Evolutionary conservation across 2,329 filamentous ascomycete species (phyloP), one percentile per base, ranked within the genome.

Genomic region (Clathrospora elynae): DNA sequence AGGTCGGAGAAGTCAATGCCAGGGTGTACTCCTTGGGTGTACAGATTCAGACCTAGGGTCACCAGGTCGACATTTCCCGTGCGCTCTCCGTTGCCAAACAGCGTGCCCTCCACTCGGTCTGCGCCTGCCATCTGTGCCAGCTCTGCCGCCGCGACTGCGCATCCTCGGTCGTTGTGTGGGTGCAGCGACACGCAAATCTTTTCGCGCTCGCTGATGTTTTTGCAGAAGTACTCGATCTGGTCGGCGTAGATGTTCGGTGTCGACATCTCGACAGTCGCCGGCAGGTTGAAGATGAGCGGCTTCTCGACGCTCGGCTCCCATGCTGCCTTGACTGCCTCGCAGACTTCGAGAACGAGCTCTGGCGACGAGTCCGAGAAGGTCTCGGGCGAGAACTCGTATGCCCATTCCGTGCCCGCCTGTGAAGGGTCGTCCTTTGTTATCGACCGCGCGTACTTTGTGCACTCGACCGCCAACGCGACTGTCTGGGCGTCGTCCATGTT

Each of bases 231-330:
- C 70, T 99, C 93, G 51, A 99, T 88, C 74, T 95, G 87, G 66
- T 99, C 93, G 35, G 93, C 93, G 68, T 93, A 99, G 33, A 96
- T 82, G 68, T 99, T 99, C 22, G 91, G 91, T 1, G 93, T 96
- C 1, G 89, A 75, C 84, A 96, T 85, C 74, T 99, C 93, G 23
- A 97, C 92, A 0, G 93, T 99, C 2, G 93, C 92, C 1, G 93
- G 92, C 36, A 99, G 79, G 75, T 97, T 97, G 79, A 99, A 93
- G 67, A 99, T 95, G 71, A 99, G 89, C 33, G 86, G 88, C 59
- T 84, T 85, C 70, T 89, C 83, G 25, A 77, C 83, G 0, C 82
- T 83, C 1, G 93, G 92, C 51, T 79, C 90, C 93, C 93, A 99
- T 1, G 91, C 93, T 5, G 79, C 86, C 79, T 96, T 96, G 62